Conservation (phyloP, 345 rosid genomes). For the Tarenaya hassleriana region DNA sequence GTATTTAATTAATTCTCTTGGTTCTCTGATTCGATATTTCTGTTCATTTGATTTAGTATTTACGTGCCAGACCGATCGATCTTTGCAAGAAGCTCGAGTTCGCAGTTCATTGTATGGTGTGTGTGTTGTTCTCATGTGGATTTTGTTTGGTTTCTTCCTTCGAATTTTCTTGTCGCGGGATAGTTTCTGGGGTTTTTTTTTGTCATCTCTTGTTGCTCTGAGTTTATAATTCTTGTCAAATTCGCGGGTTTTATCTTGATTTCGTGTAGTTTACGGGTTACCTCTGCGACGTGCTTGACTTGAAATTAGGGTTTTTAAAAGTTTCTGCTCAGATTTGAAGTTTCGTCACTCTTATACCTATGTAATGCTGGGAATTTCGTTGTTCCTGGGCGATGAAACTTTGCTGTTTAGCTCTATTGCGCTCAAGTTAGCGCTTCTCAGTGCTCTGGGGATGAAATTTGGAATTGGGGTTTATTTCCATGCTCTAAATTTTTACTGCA, state of each 20-base stretch:
- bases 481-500: not conserved
- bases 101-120: conserved; percentile 24
- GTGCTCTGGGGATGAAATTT: not conserved
- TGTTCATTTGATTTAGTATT: not conserved
- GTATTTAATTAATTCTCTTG: no score
- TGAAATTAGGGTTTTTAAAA: conserved; percentile 25
- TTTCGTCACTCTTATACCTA: not conserved
- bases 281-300: conserved; percentile 1
- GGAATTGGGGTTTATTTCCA: conserved; percentile 4
- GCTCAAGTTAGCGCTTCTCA: not conserved
- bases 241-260: not conserved
- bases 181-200: not conserved
- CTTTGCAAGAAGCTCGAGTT: conserved; percentile 10
- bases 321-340: conserved; percentile 2
- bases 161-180: not conserved
- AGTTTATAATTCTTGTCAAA: not conserved
- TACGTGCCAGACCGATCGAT: conserved; percentile 15
- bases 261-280: conserved; percentile 4
- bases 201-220: not conserved
- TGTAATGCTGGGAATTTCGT: not conserved
- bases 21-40: not conserved
- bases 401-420: not conserved
- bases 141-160: not conserved
- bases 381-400: not conserved
- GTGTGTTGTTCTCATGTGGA: conserved; percentile 2